Conservation (phyloP, 345 rosid species). For the Lumnitzera racemosa region DNA sequence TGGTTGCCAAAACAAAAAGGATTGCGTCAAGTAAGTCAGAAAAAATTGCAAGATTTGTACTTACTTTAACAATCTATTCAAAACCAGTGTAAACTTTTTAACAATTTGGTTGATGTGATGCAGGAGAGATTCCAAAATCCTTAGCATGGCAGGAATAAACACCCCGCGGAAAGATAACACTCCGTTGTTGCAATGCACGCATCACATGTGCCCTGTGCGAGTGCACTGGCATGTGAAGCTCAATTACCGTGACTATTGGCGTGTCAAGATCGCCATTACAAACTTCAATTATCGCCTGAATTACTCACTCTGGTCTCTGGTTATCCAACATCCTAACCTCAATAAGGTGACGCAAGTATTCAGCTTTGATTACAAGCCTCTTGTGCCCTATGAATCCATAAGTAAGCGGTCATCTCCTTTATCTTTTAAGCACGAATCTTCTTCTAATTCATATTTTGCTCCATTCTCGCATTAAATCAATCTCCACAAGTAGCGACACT, state of each 20-base stretch:
- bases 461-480: background rate
- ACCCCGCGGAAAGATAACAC: constrained; percentile 52
- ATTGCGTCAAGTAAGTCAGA: constrained; percentile 60
- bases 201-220: constrained; percentile 73
- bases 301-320: constrained; percentile 63
- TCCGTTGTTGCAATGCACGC: constrained; percentile 67
- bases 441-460: background rate
- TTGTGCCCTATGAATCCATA: constrained; percentile 61
- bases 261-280: constrained; percentile 56
- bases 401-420: constrained; percentile 25
- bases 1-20: constrained; percentile 63
- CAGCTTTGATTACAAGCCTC: constrained; percentile 75
- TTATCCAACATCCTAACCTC: constrained; percentile 76
- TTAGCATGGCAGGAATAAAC: constrained; percentile 45
- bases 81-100: background rate
- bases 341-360: constrained; percentile 84
- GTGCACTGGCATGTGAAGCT: constrained; percentile 85
- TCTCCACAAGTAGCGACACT: too few relatives aligned
- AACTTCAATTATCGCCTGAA: constrained; percentile 74
- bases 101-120: background rate
- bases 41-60: background rate
- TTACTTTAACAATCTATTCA: background rate
- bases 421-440: background rate
- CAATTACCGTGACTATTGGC: constrained; percentile 78
- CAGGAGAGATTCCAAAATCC: constrained; percentile 71